Base-by-base conservation (phyloP, 371 early-diverging fungal species). In the Lichtheimia ramosa region DNA sequence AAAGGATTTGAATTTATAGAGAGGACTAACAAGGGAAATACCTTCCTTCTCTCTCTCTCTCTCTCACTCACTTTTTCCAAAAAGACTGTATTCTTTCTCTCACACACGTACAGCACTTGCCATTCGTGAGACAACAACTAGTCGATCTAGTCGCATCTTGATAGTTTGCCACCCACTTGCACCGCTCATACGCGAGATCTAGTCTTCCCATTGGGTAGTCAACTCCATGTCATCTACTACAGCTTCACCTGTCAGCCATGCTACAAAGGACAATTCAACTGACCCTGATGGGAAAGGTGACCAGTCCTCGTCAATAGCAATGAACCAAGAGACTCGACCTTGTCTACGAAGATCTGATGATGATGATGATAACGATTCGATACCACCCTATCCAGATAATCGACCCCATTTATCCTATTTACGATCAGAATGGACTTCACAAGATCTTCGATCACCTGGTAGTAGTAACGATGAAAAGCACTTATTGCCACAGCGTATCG, bases 381-480 rank as follows among this genome's bases (percentile, higher is more conserved):
- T 65, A 27, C 65, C 65, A 2, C 46, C 16, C 2, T 24, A 27
- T 15, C 59, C 41, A 34, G 43, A 42, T 2, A 58, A 41, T 28
- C 48, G 72, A 51, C 75, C 75, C 2, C 61, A 62, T 41, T 41
- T 71, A n/a, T 50, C 71, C 16, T 60, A 71, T 21, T 42, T 75
- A 41, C 61, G 68, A 4, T 71, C 75, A 2, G 58, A 43, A 0
- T 71, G 72, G 72, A 27, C 66, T n/a, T 64, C 69, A 0, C 65
- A 60, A 14, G 61, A 65, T 42, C 24, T 64, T 3, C 34, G 54
- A 21, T 13, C n/a, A 34, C 42, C 18, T 21, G 49, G 50, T 16
- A 58, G 28, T 18, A 25, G 13, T 49, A 49, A n/a, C 16, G 10
- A 28, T 39, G 43, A 16, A 5, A 48, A 57, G 14, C 20, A 48